A percentile compares a stretch with the other conserved stretches of the same genome.
phyloP scores from a whole-genome alignment of 1,284 basidiomycete species.

The Vanrija humicola region DNA sequence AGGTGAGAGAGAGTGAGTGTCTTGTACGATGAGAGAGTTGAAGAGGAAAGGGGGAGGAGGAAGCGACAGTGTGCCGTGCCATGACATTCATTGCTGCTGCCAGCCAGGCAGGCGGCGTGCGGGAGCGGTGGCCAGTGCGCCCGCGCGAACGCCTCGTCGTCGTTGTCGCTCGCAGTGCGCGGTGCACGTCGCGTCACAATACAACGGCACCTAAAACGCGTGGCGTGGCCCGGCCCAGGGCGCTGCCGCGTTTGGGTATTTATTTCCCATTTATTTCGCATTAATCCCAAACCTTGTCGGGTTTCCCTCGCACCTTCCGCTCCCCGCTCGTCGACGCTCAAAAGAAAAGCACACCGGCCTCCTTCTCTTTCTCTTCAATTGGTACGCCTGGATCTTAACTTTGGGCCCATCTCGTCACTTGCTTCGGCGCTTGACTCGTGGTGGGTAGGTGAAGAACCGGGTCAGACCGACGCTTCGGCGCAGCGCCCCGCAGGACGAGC shows the following conservation, averaged over 20 bases:
- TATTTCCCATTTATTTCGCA: not conserved
- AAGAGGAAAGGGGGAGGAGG: not conserved
- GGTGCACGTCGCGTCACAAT: too few species aligned
- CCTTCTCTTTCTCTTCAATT: constrained; percentile 3
- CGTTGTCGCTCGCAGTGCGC: too few species aligned
- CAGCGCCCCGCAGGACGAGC: constrained; percentile 19
- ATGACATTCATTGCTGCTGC: too few species aligned
- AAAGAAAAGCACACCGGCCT: not conserved
- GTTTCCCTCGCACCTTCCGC: too few species aligned
- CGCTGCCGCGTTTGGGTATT: too few species aligned
- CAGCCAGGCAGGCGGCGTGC: too few species aligned
- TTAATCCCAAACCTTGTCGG: not conserved
- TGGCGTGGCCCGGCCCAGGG: not conserved
- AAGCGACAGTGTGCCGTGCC: too few species aligned
- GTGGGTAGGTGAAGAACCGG: constrained; percentile 4
- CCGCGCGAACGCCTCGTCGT: too few species aligned
- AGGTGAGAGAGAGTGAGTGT: not conserved
- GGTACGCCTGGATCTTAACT: not conserved
- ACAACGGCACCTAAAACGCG: not conserved
- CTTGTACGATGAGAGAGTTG: not conserved
- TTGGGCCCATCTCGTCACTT: not conserved
- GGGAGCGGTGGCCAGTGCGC: too few species aligned
- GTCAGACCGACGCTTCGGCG: constrained; percentile 9
- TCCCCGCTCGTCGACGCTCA: too few species aligned
- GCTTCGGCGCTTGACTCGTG: constrained; percentile 1